Base-by-base conservation (phyloP, 2,329 filamentous ascomycete genomes). In the Paramyrothecium sp. region DNA sequence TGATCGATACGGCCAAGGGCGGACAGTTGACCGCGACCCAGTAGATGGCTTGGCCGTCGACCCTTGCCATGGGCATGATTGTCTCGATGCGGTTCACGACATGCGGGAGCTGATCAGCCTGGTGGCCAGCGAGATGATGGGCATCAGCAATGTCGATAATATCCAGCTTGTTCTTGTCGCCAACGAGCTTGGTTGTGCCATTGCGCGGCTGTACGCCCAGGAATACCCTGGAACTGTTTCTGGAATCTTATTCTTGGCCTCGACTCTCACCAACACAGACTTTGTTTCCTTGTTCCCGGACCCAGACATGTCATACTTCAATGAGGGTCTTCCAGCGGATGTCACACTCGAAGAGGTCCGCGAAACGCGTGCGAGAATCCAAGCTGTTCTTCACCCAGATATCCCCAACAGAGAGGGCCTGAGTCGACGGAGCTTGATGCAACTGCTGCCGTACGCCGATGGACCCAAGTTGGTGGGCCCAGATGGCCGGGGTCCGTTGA, bases 1-100 rank as follows among this genome's bases (percentile, higher is more conserved):
- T 60, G 84, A 86, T 67, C 81, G 84, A 47, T 85, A 79, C 61
- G 83, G 83, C 10, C 83, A 86, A 66, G 83, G 82, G 8, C 68
- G 70, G 34, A 65, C 64, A 21, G 72, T 68, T 54, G 69, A 77
- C 71, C 62, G 78, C 66, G 75, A 78, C 51, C 80, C 82, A n/a
- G 66, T 69, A 3, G 81, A 85, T 12, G 59, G 57, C 2, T 54
- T 52, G 51, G 76, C 73, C 0, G 58, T 64, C 3, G 74, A 75
- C 44, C 65, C 53, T 21, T 65, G 49, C 21, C 73, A 83, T 56
- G 79, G 76, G 7, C 82, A 85, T 60, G 79, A 83, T 60, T 69
- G 73, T 7, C 67, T 71, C 34, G 73, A 75, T 26, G 77, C 74
- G 3, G 58, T 66, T 7, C 19, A 19, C 0, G 65, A 67, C 50